Evolutionary conservation across 768 basidiomycete species (phyloP).

Genomic region (Pleurotus pulmonarius): DNA sequence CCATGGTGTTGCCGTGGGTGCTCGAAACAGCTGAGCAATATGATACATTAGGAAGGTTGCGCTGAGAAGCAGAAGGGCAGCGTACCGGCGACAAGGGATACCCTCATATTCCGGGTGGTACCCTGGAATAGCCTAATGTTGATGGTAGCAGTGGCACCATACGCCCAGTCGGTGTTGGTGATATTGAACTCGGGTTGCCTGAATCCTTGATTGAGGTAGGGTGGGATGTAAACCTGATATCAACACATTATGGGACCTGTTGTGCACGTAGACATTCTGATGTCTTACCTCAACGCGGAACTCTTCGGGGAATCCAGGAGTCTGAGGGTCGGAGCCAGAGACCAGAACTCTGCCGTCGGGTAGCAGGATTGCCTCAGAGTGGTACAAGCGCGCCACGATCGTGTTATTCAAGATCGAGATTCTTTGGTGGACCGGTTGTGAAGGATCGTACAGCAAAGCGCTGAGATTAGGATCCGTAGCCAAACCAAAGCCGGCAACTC

Average conservation of each 20-base stretch:
- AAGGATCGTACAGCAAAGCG: constrained; percentile 54
- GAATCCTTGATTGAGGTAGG: constrained; percentile 68
- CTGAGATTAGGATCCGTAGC: constrained; percentile 41
- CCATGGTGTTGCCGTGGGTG: constrained; percentile 78
- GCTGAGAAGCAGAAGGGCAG: constrained; percentile 6
- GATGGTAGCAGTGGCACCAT: constrained; percentile 52
- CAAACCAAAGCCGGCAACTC: constrained; percentile 54
- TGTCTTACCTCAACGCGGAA: constrained; percentile 52
- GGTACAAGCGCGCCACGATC: constrained; percentile 44
- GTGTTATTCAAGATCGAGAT: constrained; percentile 50
- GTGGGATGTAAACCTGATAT: constrained; percentile 78
- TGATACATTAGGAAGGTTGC: constrained; percentile 6
- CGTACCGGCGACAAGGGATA: constrained; percentile 66
- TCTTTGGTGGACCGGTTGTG: constrained; percentile 40
- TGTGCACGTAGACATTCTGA: too few relatives aligned
- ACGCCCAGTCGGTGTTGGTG: constrained; percentile 57
- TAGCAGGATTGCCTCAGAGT: constrained; percentile 53
- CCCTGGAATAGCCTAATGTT: constrained; percentile 43
- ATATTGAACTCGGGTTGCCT: constrained; percentile 62
- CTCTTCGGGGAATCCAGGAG: constrained; percentile 46
- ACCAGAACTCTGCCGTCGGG: constrained; percentile 58
- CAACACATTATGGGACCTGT: constrained; percentile 23
- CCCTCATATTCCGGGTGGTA: constrained; percentile 38
- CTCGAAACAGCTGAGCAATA: constrained; percentile 66
- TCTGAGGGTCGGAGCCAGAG: constrained; percentile 51